Conservation (phyloP, 495 filamentous ascomycete species). For the Annulohypoxylon nitens region DNA sequence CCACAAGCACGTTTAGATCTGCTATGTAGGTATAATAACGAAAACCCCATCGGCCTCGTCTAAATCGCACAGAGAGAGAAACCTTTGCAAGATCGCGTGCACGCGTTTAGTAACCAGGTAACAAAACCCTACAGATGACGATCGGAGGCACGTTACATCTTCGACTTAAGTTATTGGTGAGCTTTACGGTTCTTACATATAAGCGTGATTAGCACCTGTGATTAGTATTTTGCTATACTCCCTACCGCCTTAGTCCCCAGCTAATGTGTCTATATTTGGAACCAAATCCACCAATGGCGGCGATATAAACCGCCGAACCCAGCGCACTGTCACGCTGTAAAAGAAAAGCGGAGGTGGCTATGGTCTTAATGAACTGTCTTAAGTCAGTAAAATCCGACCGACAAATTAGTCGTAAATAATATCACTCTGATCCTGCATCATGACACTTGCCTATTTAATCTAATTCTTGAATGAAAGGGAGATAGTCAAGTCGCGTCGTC, state of each 20-base stretch:
- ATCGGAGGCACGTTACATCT: conserved; percentile 16
- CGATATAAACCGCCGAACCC: conserved; percentile 8
- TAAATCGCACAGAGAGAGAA: neutral
- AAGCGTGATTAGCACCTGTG: neutral
- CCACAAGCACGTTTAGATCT: neutral
- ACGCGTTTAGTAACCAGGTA: neutral
- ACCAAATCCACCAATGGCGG: conserved; percentile 10
- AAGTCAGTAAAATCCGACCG: conserved; percentile 15
- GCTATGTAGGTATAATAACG: neutral
- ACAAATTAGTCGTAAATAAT: conserved; percentile 19
- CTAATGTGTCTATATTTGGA: conserved; percentile 9
- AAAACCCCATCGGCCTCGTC: neutral
- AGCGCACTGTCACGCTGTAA: neutral
- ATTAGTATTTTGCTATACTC: neutral
- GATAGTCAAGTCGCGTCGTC: conserved; percentile 17
- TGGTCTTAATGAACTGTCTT: conserved; percentile 4
- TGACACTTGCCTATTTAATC: conserved; percentile 36
- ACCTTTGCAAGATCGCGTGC: neutral
- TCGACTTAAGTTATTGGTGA: neutral
- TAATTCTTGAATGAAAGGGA: conserved; percentile 15
- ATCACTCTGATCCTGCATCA: conserved; percentile 26
- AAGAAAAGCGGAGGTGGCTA: conserved; percentile 11
- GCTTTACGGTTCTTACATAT: neutral
- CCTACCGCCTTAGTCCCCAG: neutral
- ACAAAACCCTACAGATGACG: neutral